Percentiles rank a stretch among this genome's conserved stretches.
Conservation (phyloP, 169 alveolate species). For the Plasmodium adleri region DNA sequence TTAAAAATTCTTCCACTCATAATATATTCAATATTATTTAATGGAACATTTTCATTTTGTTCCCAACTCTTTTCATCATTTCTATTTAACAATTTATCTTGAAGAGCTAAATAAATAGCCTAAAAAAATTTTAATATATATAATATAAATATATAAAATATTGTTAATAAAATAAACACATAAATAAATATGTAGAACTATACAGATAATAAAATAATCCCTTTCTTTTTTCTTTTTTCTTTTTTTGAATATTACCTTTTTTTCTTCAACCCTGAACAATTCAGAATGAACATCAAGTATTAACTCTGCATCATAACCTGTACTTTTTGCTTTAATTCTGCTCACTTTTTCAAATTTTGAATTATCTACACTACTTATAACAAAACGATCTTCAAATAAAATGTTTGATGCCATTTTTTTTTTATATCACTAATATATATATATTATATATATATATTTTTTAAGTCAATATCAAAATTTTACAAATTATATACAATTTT, state of each 20-base stretch:
- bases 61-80: constrained; percentile 55
- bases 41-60: constrained; percentile 66
- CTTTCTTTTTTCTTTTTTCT: no score
- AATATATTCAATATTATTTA: constrained; percentile 91
- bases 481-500: background rate
- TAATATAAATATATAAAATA: constrained; percentile 72
- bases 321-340: constrained; percentile 91
- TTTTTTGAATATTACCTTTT: constrained; percentile 79
- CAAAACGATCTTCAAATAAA: constrained; percentile 92
- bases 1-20: constrained; percentile 93
- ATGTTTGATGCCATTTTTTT: constrained; percentile 63
- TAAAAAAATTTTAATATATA: constrained; percentile 61
- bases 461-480: background rate
- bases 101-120: constrained; percentile 82
- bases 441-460: background rate
- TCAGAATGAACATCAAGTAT: constrained; percentile 91
- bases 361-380: constrained; percentile 89
- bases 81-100: constrained; percentile 65
- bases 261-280: constrained; percentile 89
- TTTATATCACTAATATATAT: background rate
- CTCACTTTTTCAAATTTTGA: constrained; percentile 92
- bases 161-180: constrained; percentile 60
- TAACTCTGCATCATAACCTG: constrained; percentile 94
- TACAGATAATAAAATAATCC: background rate
- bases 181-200: background rate